phyloP scores from a whole-genome alignment of 106 monocot genomes.

The Ottelia alismoides region DNA sequence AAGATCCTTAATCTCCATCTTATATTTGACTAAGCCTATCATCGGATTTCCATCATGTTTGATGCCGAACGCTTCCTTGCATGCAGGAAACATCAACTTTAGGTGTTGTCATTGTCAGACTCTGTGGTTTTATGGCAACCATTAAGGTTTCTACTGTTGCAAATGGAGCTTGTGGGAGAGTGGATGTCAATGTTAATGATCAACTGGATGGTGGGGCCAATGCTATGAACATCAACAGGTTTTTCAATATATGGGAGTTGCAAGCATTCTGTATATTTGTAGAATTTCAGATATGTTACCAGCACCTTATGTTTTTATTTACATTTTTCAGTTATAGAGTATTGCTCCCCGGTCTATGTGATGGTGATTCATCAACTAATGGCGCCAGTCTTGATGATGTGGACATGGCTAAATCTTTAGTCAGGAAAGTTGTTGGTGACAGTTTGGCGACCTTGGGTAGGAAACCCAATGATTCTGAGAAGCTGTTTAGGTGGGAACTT shows the following conservation, averaged over 20 bases:
- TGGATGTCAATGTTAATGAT: constrained; percentile 45
- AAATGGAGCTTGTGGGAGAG: constrained; percentile 7
- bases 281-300: too few species aligned
- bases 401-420: constrained; percentile 21
- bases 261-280: too few species aligned
- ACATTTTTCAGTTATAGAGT: constrained; percentile 58
- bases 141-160: constrained; percentile 38
- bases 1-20: too few species aligned
- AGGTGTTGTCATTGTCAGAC: constrained; percentile 62
- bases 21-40: too few species aligned
- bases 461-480: constrained; percentile 10
- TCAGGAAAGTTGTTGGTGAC: constrained; percentile 34
- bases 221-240: constrained; percentile 91
- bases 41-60: too few species aligned
- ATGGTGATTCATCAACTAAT: constrained; percentile 16
- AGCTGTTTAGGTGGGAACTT: constrained; percentile 72
- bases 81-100: constrained; percentile 67
- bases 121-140: constrained; percentile 76
- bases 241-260: too few species aligned
- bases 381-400: constrained; percentile 14
- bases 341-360: constrained; percentile 18
- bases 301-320: too few species aligned
- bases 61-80: too few species aligned
- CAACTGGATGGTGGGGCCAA: constrained; percentile 85
- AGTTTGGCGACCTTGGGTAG: constrained; percentile 47